These are phyloP conservation scores for Trifolium subterraneum DNA, from an alignment of 306 rosid genomes.

Conservation along the genomic window DNA sequence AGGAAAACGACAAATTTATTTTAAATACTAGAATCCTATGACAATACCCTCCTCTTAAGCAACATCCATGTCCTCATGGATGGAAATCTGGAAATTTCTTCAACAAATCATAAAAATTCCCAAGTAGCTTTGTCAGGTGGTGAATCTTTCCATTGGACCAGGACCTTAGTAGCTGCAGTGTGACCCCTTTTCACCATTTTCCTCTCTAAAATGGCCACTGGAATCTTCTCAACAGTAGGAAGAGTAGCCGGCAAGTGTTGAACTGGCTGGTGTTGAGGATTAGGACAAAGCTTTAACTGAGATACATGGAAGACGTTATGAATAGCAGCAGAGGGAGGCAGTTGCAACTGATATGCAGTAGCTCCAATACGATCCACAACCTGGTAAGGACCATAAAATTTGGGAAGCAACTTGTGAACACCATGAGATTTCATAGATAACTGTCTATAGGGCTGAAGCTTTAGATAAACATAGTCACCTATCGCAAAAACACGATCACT, in stretches of 20 bases:
- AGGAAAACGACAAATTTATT: too few relatives aligned
- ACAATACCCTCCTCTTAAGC: not conserved
- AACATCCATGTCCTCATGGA: not conserved
- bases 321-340: not conserved
- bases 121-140: not conserved
- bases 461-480: too few relatives aligned
- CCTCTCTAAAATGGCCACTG: not conserved
- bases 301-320: not conserved
- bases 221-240: rapidly evolving
- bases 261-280: too few relatives aligned
- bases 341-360: not conserved
- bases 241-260: not conserved
- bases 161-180: not conserved
- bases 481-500: too few relatives aligned
- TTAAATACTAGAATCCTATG: too few relatives aligned
- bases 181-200: not conserved
- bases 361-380: not conserved
- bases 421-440: too few relatives aligned
- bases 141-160: not conserved
- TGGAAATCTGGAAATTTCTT: not conserved
- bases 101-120: not conserved
- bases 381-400: not conserved
- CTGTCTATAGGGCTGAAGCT: too few relatives aligned
- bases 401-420: not conserved
- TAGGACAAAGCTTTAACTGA: not conserved